phyloP scores from a whole-genome alignment of 2,329 filamentous ascomycete genomes.

The Gaeumannomyces tritici region DNA sequence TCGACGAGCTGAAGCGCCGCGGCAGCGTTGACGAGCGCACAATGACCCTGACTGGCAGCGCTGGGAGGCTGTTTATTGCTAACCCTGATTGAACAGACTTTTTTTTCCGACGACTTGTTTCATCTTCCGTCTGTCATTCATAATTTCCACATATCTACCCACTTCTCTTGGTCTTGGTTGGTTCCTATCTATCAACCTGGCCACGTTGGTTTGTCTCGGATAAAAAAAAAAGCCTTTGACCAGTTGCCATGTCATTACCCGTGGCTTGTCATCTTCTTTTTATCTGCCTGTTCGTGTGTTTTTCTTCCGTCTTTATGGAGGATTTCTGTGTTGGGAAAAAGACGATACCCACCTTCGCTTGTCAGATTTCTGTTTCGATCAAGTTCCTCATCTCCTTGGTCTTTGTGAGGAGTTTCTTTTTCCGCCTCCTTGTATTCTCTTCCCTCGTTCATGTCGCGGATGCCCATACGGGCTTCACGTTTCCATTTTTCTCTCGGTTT shows the following conservation, averaged over 20 bases:
- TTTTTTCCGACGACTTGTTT: slow-evolving; percentile 1
- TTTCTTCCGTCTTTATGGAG: neutral
- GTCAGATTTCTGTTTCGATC: neutral
- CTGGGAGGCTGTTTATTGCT: slow-evolving; percentile 70
- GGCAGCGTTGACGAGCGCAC: slow-evolving; percentile 80
- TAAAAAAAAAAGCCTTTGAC: neutral
- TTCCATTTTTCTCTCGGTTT: neutral
- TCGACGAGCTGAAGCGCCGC: slow-evolving; percentile 63
- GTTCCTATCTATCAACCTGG: neutral
- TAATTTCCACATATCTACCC: too few species aligned
- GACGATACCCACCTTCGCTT: neutral
- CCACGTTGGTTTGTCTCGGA: neutral
- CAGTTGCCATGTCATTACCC: neutral
- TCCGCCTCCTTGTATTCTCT: neutral
- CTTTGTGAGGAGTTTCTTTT: neutral
- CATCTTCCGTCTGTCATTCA: neutral
- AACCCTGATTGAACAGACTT: slow-evolving; percentile 58
- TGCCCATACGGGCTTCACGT: too few species aligned
- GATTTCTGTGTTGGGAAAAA: neutral
- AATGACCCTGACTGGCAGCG: slow-evolving; percentile 53
- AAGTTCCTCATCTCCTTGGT: neutral
- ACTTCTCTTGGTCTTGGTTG: neutral
- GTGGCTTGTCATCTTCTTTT: neutral
- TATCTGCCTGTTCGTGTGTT: neutral
- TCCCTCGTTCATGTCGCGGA: neutral